Base-by-base conservation (phyloP, 257 asterid species). In the Scutellaria minor region DNA sequence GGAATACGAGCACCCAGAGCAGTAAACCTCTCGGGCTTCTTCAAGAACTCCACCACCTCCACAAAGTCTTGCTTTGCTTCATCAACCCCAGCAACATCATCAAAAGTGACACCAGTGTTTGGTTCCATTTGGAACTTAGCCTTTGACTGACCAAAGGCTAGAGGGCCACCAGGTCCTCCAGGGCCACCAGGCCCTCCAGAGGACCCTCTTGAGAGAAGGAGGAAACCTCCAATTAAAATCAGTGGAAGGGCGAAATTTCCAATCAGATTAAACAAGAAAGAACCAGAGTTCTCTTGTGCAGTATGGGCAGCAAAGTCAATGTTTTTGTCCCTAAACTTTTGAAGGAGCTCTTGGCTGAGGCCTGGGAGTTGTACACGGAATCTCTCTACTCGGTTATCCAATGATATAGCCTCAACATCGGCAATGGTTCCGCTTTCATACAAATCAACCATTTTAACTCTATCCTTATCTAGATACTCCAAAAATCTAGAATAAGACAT, bases 91-190 rank as follows among this genome's bases (percentile, higher is more conserved):
- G 98, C 97, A 41, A 93, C 98, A 69, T 93, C 98, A 66, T 87
- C 96, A 27, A 93, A 91, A 53, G 97, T 93, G 22, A 91, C 97
- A 6, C 98, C 97, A 14, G 98, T 93, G 83, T 87, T 93, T 12
- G 98, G 98, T 57, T 93, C 98, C 97, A 93, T 93, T 79, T 93
- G 98, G 84, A 93, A 93, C 83, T 93, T 93, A n/a, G 97, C 98
- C 83, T 88, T 90, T 2, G 97, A 90, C 50, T 91, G 97, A 70
- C 97, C 97, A 59, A 93, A 85, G n/a, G 73, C 50, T 3, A 93
- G 61, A 2, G 96, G 96, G 75, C 81, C 83, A 27, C 97, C 98
- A 0, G 97, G 96, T 56, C 97, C 97, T 48, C 97, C 98, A 7
- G 97, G 98, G 52, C 98, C 98, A 7, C 97, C 98, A 93, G 89